These are phyloP conservation scores for Peronospora destructor DNA, from an alignment of 352 stramenopile genomes.

Conservation along the genomic window DNA sequence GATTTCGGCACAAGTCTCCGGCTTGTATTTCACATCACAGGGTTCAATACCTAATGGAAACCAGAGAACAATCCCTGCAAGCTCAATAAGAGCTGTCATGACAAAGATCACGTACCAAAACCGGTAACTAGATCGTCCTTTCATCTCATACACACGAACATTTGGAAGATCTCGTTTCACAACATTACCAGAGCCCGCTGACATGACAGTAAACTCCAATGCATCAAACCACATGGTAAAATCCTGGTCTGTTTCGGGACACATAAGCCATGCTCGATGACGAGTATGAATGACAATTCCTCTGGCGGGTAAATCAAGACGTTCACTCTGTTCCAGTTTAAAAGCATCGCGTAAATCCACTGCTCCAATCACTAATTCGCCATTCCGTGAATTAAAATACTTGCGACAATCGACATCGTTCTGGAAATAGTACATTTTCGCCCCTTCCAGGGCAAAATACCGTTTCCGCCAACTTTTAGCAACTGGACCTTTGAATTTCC, in stretches of 20 bases:
- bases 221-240: constrained; percentile 82
- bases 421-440: constrained; percentile 86
- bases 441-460: constrained; percentile 77
- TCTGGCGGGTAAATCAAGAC: constrained; percentile 48
- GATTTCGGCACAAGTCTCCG: constrained; percentile 44
- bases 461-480: constrained; percentile 44
- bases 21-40: constrained; percentile 56
- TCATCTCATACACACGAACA: constrained; percentile 73
- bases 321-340: constrained; percentile 71
- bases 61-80: constrained; percentile 37
- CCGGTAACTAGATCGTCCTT: constrained; percentile 58
- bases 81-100: constrained; percentile 53
- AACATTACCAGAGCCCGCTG: constrained; percentile 55
- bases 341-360: constrained; percentile 73
- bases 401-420: constrained; percentile 76
- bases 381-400: constrained; percentile 79
- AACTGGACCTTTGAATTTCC: constrained; percentile 74
- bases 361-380: constrained; percentile 65
- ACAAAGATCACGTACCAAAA: constrained; percentile 72
- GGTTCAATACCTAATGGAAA: constrained; percentile 45
- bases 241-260: constrained; percentile 72
- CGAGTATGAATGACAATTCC: constrained; percentile 74
- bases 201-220: constrained; percentile 73
- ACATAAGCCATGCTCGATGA: constrained; percentile 66
- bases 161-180: constrained; percentile 77